Percentiles rank a stretch among this genome's conserved stretches.
Evolutionary conservation across 2,329 filamentous ascomycete genomes (phyloP).

Genomic region (Colletotrichum coccodes): DNA sequence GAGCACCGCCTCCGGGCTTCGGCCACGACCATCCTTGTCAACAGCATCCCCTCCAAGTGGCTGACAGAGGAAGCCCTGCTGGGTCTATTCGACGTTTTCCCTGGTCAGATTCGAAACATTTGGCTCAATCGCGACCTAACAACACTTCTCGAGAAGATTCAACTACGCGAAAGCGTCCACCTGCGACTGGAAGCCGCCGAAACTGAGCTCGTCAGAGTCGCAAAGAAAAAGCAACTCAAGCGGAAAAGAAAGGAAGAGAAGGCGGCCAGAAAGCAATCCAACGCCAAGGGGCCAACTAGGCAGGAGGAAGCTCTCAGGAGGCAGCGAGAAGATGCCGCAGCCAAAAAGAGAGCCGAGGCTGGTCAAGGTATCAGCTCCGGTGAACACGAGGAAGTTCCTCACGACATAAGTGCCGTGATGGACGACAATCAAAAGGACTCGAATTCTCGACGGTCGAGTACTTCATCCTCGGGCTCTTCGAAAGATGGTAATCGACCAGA

Average conservation of each 20-base stretch:
- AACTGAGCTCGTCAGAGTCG: slow-evolving; percentile 82
- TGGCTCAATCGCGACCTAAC: slow-evolving; percentile 96
- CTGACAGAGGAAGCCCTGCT: slow-evolving; percentile 83
- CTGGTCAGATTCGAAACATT: slow-evolving; percentile 92
- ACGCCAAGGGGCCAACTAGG: slow-evolving; percentile 61
- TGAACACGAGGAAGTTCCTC: slow-evolving; percentile 63
- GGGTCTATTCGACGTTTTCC: slow-evolving; percentile 93
- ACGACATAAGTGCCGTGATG: slow-evolving; percentile 58
- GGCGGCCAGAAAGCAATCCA: slow-evolving; percentile 64
- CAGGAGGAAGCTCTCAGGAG: slow-evolving; percentile 58
- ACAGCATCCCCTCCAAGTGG: slow-evolving; percentile 91
- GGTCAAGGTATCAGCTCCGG: slow-evolving; percentile 61
- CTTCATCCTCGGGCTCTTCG: slow-evolving; percentile 35
- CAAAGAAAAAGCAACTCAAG: slow-evolving; percentile 83
- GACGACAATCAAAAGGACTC: slow-evolving; percentile 46
- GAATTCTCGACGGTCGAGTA: slow-evolving; percentile 24
- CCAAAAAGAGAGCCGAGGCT: slow-evolving; percentile 60
- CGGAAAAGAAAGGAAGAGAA: slow-evolving; percentile 72
- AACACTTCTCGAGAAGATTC: slow-evolving; percentile 84
- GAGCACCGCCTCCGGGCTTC: slow-evolving; percentile 94
- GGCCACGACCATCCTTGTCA: slow-evolving; percentile 94
- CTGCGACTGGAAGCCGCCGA: slow-evolving; percentile 81
- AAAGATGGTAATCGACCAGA: slow-evolving; percentile 29
- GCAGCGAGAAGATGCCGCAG: slow-evolving; percentile 60
- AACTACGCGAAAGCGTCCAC: slow-evolving; percentile 77